These are phyloP conservation scores for Colletotrichum sublineola DNA, from an alignment of 2,329 filamentous ascomycete genomes.

Conservation along the genomic window DNA sequence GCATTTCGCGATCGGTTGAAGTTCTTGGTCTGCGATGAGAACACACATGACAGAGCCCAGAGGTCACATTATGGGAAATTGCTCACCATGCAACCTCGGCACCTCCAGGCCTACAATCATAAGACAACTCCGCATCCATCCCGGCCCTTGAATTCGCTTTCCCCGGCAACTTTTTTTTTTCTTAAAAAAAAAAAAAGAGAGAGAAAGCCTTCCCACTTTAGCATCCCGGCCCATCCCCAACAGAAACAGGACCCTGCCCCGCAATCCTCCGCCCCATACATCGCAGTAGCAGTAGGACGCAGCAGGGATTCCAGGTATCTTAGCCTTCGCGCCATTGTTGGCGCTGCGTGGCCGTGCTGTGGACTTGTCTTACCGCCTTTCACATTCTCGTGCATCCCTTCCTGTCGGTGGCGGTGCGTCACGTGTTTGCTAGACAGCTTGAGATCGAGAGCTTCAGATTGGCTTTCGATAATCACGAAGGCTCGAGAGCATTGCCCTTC, in stretches of 20 bases:
- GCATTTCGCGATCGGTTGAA: neutral
- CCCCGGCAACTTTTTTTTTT: conserved; percentile 20
- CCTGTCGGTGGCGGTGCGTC: conserved; percentile 7
- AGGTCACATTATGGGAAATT: neutral
- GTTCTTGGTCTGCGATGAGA: neutral
- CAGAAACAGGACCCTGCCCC: conserved; percentile 43
- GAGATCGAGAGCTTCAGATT: neutral
- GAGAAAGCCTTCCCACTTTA: conserved; percentile 33
- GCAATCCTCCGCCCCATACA: conserved; percentile 33
- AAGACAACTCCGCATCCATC: conserved; percentile 16
- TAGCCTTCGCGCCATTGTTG: conserved; percentile 17
- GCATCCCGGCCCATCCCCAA: conserved; percentile 41
- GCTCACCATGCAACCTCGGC: conserved; percentile 24
- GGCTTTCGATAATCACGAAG: conserved; percentile 7
- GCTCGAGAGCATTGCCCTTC: neutral
- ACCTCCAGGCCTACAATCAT: conserved; percentile 10
- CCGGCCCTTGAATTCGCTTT: conserved; percentile 16
- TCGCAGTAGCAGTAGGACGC: conserved; percentile 14
- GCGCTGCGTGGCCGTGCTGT: conserved; percentile 14
- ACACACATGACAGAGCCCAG: neutral
- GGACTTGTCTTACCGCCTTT: conserved; percentile 7
- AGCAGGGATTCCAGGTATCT: conserved; percentile 29
- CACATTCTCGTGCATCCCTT: conserved; percentile 11
- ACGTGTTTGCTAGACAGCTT: conserved; percentile 11
- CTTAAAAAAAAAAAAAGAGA: conserved; percentile 13